Evolutionary conservation across 768 basidiomycete species (phyloP).

Genomic region (Collybia nuda): DNA sequence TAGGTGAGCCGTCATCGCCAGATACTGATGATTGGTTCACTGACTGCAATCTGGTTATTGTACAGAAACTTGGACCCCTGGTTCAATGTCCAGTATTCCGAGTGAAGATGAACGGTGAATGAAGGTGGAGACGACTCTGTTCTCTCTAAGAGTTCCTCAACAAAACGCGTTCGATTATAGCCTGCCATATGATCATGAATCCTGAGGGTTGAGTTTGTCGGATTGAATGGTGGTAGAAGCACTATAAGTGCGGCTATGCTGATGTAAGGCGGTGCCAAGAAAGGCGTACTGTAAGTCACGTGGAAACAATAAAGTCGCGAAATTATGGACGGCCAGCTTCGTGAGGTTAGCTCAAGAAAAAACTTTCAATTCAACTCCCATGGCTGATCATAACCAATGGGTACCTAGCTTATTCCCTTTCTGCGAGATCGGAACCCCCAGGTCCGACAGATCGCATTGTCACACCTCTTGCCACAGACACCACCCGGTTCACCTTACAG

Average conservation of each 20-base stretch:
- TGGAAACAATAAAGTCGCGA: slow-evolving; percentile 11
- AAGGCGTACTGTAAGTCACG: not conserved
- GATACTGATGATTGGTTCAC: slow-evolving; percentile 8
- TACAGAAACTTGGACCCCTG: slow-evolving; percentile 81
- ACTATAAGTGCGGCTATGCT: slow-evolving; percentile 6
- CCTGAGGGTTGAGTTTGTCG: slow-evolving; percentile 1
- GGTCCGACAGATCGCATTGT: slow-evolving; percentile 83
- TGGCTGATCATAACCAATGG: too few relatives aligned
- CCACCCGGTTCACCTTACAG: slow-evolving; percentile 69
- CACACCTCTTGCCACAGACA: slow-evolving; percentile 81
- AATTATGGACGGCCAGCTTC: slow-evolving; percentile 44
- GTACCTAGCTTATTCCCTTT: slow-evolving; percentile 71
- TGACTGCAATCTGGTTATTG: slow-evolving; percentile 71
- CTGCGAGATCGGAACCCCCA: slow-evolving; percentile 84
- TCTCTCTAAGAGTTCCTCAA: slow-evolving; percentile 58
- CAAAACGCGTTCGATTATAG: slow-evolving; percentile 73
- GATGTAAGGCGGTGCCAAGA: slow-evolving; percentile 14
- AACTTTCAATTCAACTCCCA: not conserved
- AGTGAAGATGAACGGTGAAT: slow-evolving; percentile 75
- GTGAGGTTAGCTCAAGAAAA: slow-evolving; percentile 34
- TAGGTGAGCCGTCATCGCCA: slow-evolving; percentile 1
- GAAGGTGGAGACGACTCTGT: slow-evolving; percentile 63
- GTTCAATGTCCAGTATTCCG: slow-evolving; percentile 83
- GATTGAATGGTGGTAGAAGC: slow-evolving; percentile 3
- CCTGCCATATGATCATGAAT: slow-evolving; percentile 51